Evolutionary conservation across 148 eudicot genomes (phyloP), one percentile per base, ranked within the genome.

Genomic region (Camellia granthamiana): DNA sequence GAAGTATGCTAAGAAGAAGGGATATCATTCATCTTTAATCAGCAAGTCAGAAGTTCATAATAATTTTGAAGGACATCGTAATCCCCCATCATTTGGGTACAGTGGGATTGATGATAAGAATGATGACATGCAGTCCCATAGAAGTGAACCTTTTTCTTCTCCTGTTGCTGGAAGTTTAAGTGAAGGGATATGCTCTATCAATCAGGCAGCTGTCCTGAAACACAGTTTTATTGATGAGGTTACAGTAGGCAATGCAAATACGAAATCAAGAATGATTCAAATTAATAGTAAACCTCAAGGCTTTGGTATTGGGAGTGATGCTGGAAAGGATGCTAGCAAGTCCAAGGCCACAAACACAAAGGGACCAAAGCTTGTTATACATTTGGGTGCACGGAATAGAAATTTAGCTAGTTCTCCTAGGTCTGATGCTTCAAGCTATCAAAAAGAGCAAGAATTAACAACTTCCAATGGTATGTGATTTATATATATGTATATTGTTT

Each of bases 351-450:
- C 89, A 79, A 91, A 91, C 47, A 62, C 88, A 63, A 91, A 90
- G 84, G 97, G 94, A 52, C 86, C 92, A 42, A 96, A 93, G 86
- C 88, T 93, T 64, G 98, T 93, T 76, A 96, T 96, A 87, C 99
- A 96, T 85, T 85, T 96, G 80, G 99, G 98, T 19, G 90, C 88
- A 23, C 84, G 92, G 67, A 89, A 85, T 84, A 90, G 83, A 86
- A 89, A 89, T 69, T 75, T 84, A 54, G 79, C 89, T 72, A 81
- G 81, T 78, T 88, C 98, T 84, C 94, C 97, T 21, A 90, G 81
- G 84, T 90, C 96, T 72, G 96, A 93, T 78, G 87, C 91, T 80
- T 90, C 96, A 74, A 89, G 88, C 82, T 82, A 84, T 81, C 91
- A 83, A 79, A 89, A 77, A 77, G 96, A 90, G 82, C 94, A 84